These are phyloP conservation scores for Fomitopsis schrenkii DNA, from an alignment of 1,284 basidiomycete species.

Conservation along the genomic window DNA sequence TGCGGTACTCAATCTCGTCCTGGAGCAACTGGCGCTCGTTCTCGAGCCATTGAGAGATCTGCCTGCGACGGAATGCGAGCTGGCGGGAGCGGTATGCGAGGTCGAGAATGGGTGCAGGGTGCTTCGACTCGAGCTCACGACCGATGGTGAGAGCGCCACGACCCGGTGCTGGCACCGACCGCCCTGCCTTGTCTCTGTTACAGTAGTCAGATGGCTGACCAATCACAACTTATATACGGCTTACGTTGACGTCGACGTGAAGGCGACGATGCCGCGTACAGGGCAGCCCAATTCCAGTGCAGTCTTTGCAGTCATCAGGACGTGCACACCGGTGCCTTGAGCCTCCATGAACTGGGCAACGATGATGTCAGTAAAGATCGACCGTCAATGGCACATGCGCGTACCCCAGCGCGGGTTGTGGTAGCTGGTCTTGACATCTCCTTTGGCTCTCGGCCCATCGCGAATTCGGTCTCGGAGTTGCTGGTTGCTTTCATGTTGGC, in stretches of 20 bases:
- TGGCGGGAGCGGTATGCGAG: conserved; percentile 87
- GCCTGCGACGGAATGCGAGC: conserved; percentile 87
- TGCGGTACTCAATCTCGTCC: conserved; percentile 67
- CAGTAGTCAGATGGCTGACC: background rate
- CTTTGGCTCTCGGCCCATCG: conserved; percentile 96
- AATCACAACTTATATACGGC: conserved; percentile 25
- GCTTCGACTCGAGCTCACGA: conserved; percentile 72
- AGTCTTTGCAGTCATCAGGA: conserved; percentile 95
- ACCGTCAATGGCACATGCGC: conserved; percentile 20
- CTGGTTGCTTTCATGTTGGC: conserved; percentile 99
- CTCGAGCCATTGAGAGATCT: conserved; percentile 90
- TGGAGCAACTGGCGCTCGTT: conserved; percentile 85
- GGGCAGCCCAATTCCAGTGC: conserved; percentile 93
- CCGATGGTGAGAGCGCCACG: conserved; percentile 86
- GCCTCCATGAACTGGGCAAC: conserved; percentile 86
- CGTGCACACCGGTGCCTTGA: conserved; percentile 94
- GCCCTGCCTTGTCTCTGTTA: conserved; percentile 86
- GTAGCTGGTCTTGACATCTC: conserved; percentile 99
- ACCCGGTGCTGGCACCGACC: conserved; percentile 92
- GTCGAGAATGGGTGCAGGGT: conserved; percentile 76
- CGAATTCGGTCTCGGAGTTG: conserved; percentile 94
- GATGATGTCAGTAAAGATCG: conserved; percentile 8
- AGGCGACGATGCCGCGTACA: conserved; percentile 91
- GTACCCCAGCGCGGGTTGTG: conserved; percentile 86
- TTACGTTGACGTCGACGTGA: conserved; percentile 94